phyloP scores from a whole-genome alignment of 2,329 filamentous ascomycete genomes.

The Sporothrix schenckii region DNA sequence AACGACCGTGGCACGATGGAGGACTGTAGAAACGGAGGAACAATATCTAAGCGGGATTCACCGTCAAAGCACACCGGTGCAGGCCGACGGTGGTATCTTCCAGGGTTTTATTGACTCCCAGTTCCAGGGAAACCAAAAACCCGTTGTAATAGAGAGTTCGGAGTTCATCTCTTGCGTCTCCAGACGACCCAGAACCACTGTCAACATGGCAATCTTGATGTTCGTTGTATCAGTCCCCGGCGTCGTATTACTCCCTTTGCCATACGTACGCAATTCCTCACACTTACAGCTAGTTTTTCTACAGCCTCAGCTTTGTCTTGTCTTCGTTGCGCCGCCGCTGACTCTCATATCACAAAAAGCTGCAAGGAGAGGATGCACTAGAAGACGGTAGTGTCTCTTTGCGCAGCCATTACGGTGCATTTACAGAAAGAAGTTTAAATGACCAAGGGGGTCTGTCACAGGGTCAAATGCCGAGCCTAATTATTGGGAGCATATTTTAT shows the following conservation, averaged over 20 bases:
- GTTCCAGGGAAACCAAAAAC: background rate
- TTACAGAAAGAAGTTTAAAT: background rate
- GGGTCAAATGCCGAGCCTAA: conserved; percentile 21
- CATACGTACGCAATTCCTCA: background rate
- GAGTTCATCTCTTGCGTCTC: conserved; percentile 17
- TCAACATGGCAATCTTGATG: background rate
- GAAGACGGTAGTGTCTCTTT: background rate
- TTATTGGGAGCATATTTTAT: conserved; percentile 11
- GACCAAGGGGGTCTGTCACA: background rate
- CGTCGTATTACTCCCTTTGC: background rate
- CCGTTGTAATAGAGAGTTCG: background rate
- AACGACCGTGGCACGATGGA: background rate
- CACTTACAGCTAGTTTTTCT: background rate
- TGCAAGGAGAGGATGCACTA: background rate
- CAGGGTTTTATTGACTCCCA: background rate
- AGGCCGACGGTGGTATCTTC: conserved; percentile 8
- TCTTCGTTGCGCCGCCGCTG: background rate
- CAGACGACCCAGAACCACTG: conserved; percentile 17
- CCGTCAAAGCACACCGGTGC: background rate
- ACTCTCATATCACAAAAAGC: background rate
- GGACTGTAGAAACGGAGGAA: background rate
- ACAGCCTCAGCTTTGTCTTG: no score
- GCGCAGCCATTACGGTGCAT: no score
- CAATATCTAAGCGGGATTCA: background rate
- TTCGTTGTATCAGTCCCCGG: background rate